Conservation (phyloP, 495 filamentous ascomycete species). For the Geoglossum glabrum region DNA sequence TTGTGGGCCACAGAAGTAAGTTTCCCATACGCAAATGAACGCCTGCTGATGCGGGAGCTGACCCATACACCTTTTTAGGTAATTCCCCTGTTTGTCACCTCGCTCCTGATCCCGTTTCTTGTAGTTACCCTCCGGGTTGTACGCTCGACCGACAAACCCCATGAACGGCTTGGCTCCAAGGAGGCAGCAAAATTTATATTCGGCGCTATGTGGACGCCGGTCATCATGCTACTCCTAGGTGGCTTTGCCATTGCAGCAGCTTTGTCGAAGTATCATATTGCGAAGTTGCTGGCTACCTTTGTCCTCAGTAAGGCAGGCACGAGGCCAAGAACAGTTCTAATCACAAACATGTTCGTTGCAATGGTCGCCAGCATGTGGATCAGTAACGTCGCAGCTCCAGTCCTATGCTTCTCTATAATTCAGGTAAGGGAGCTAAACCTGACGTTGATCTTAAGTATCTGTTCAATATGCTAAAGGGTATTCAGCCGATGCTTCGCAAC, state of each 20-base stretch:
- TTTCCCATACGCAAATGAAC: neutral
- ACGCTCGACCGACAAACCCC: constrained; percentile 47
- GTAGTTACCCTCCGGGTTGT: constrained; percentile 75
- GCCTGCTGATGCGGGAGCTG: too few species aligned
- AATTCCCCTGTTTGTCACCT: constrained; percentile 93
- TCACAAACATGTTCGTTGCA: constrained; percentile 97
- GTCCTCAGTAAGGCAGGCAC: constrained; percentile 95
- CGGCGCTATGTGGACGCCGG: constrained; percentile 93
- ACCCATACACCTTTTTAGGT: constrained; percentile 32
- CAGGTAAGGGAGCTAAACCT: constrained; percentile 38
- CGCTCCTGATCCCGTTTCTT: constrained; percentile 81
- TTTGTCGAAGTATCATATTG: constrained; percentile 90
- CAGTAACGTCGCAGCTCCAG: constrained; percentile 91
- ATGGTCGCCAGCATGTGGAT: constrained; percentile 98
- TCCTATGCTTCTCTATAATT: constrained; percentile 96
- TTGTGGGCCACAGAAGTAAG: constrained; percentile 90
- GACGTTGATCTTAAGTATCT: neutral
- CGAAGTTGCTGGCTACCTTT: constrained; percentile 88
- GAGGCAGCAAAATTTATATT: constrained; percentile 67
- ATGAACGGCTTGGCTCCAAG: constrained; percentile 49
- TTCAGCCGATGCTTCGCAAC: constrained; percentile 80
- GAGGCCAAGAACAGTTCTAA: constrained; percentile 61
- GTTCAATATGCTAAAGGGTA: neutral
- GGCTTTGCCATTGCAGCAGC: constrained; percentile 93
- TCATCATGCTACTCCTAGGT: constrained; percentile 94